phyloP scores from a whole-genome alignment of 371 early-diverging fungal genomes.

The Mortierella sp. region DNA sequence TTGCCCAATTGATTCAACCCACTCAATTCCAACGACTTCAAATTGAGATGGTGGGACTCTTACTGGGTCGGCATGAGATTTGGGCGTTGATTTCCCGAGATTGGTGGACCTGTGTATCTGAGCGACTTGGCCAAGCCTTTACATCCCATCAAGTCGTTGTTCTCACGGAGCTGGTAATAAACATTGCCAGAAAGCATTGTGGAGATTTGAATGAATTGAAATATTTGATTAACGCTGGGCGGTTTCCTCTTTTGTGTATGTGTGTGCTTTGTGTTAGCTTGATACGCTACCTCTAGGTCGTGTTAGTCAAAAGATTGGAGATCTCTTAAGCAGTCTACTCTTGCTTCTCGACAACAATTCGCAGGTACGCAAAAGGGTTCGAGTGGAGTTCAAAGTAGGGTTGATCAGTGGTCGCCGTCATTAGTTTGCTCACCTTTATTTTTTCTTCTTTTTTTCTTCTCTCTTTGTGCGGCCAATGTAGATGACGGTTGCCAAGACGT shows the following conservation, averaged over 20 bases:
- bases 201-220: not conserved
- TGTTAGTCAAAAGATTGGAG: conserved; percentile 16
- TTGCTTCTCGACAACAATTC: not conserved
- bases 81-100: conserved; percentile 33
- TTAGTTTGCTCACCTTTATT: no score
- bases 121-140: conserved; percentile 25
- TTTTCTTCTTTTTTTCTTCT: no score
- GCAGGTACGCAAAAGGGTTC: not conserved
- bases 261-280: conserved; percentile 9
- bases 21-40: conserved; percentile 34
- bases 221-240: not conserved
- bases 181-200: not conserved
- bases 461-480: no score
- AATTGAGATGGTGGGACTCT: conserved; percentile 38
- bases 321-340: conserved; percentile 21
- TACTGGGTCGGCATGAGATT: conserved; percentile 24
- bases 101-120: conserved; percentile 44
- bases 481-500: not conserved
- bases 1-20: conserved; percentile 29
- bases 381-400: not conserved
- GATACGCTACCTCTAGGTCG: conserved; percentile 24
- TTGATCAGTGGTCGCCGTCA: no score
- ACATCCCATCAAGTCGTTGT: conserved; percentile 13
- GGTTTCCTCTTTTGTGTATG: not conserved
- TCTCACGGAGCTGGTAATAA: conserved; percentile 25